These are phyloP conservation scores for Starmerella bacillaris DNA, from an alignment of 805 yeast species.

Conservation along the genomic window DNA sequence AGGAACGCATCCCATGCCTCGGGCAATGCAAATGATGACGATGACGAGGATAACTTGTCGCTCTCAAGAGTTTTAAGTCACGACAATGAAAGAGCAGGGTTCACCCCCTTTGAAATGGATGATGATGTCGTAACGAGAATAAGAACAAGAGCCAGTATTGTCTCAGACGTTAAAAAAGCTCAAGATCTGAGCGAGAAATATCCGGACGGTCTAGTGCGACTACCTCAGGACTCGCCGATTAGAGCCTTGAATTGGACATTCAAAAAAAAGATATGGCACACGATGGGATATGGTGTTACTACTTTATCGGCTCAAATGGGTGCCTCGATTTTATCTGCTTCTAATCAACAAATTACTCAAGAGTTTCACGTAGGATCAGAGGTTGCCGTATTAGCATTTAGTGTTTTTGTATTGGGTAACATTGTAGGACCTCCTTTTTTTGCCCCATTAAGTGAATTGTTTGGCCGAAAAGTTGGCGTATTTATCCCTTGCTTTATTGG, in stretches of 20 bases:
- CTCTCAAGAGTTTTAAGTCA: too few relatives aligned
- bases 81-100: constrained; percentile 1
- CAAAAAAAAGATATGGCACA: constrained; percentile 25
- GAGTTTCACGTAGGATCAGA: constrained; percentile 44
- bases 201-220: constrained; percentile 8
- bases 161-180: constrained; percentile 1
- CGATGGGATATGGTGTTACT: constrained; percentile 28
- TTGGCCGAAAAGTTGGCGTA: constrained; percentile 47
- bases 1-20: too few relatives aligned
- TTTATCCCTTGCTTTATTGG: constrained; percentile 30
- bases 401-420: constrained; percentile 73
- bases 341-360: constrained; percentile 28
- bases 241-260: constrained; percentile 39
- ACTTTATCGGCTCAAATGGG: constrained; percentile 38
- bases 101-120: constrained; percentile 5
- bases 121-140: constrained; percentile 9
- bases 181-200: constrained; percentile 5
- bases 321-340: constrained; percentile 41
- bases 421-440: constrained; percentile 81
- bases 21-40: too few relatives aligned
- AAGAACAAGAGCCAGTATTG: constrained; percentile 7
- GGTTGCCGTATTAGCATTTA: constrained; percentile 55
- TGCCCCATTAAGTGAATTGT: constrained; percentile 75
- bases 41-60: too few relatives aligned
- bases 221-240: constrained; percentile 8